Evolutionary conservation across 2,329 filamentous ascomycete genomes (phyloP), one percentile per base, ranked within the genome.

Genomic region (Fusarium oxysporum): DNA sequence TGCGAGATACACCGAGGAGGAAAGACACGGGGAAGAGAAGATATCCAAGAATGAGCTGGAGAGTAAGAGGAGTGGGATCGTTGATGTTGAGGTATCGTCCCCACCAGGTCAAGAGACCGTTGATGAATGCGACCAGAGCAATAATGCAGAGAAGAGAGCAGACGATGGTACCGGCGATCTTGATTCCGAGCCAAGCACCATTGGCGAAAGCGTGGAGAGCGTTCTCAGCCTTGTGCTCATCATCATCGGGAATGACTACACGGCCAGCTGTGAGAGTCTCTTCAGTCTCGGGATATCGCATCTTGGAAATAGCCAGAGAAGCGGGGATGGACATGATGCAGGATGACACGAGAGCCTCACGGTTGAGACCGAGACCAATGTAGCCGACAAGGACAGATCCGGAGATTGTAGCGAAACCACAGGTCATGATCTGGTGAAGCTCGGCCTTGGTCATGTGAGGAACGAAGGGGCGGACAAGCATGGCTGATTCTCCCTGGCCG

Each of bases 261-360:
- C 91, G 90, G 63, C 94, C 94, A 8, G 93, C 92, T 0, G 95
- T 97, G 40, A 97, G 86, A 0, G 94, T 93, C 82, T 96, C 93
- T 81, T 97, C 94, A 6, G 90, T 92, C 84, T 97, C 95, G 6
- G 95, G 95, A 81, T 92, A 97, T 64, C 95, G 92, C 77, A 97
- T 87, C 85, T 97, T 97, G 72, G 93, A 96, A 69, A 96, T 91
- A 56, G 95, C 95, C 19, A 98, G 87, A 7, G 94, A 97, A 2
- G 95, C 95, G 0, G 95, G 95, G 72, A 97, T 97, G 77, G 92
- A 95, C 95, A 98, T 98, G 81, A 97, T 95, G 80, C 95, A 97
- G 12, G 93, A 95, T 5, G 94, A 97, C 33, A 97, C 92, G 51
- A 98, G 86, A 6, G 93, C 95, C 81, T 97, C 92, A 2, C 93